phyloP scores from a whole-genome alignment of 345 rosid genomes.

The Boechera divaricarpa region DNA sequence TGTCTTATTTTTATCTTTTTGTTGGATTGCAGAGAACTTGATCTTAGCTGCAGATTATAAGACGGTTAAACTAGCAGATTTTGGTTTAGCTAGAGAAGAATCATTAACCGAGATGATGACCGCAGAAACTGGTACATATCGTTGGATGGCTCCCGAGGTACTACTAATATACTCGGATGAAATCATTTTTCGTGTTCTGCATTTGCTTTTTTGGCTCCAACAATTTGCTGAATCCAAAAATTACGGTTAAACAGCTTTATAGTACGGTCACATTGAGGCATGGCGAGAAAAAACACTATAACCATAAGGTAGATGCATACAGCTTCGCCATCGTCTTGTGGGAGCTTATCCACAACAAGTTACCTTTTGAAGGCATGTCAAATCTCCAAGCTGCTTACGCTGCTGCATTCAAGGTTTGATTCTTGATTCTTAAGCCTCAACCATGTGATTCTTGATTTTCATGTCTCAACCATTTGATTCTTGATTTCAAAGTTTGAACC shows the following conservation, averaged over 20 bases:
- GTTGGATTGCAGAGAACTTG: constrained; percentile 68
- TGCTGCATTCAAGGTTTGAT: constrained; percentile 88
- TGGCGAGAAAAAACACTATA: constrained; percentile 97
- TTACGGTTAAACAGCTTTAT: constrained; percentile 65
- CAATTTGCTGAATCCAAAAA: neutral
- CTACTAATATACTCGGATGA: neutral
- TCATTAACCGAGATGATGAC: constrained; percentile 99
- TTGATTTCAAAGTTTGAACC: constrained; percentile 1
- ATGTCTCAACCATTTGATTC: neutral
- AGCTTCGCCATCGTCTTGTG: constrained; percentile 95
- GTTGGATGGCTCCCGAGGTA: constrained; percentile 99
- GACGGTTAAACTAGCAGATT: constrained; percentile 90
- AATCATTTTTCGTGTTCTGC: constrained; percentile 23
- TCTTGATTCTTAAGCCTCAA: neutral
- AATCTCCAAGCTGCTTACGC: constrained; percentile 99
- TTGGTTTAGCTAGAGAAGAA: constrained; percentile 98
- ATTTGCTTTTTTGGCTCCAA: neutral
- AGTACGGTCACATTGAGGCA: constrained; percentile 95
- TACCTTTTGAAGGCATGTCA: constrained; percentile 99
- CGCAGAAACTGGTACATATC: constrained; percentile 97
- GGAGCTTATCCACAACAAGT: constrained; percentile 92
- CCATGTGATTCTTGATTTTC: neutral
- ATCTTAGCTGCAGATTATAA: constrained; percentile 81
- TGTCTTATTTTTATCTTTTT: neutral
- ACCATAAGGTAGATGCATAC: constrained; percentile 92